Base-by-base conservation (phyloP, 2,329 filamentous ascomycete species). In the Orbilia javanica region DNA sequence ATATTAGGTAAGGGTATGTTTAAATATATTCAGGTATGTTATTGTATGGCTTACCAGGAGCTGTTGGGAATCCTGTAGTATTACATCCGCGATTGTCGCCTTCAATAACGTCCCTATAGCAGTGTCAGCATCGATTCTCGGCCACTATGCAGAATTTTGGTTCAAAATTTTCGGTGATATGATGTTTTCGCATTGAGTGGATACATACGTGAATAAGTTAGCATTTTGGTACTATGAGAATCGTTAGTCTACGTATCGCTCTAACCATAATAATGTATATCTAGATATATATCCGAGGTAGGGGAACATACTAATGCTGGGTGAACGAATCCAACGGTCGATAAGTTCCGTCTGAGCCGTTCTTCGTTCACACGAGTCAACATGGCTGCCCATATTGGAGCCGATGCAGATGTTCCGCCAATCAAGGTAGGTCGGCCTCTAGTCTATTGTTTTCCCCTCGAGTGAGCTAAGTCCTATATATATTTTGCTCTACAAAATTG, bases 291-390 rank as follows among this genome's bases (percentile, higher is more conserved):
- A 36, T 36, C 34, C 8, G 10, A 20, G 13, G 60, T 62, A 13
- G 44, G 34, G 3, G 52, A 48, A 42, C 67, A 42, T 48, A 72
- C 63, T 1, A 88, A 80, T 46, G 85, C 85, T 0, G 85, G 87
- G 63, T 88, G 87, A 20, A 88, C 82, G 79, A 88, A 88, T 0
- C 87, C 87, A 10, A 89, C 84, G 0, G 86, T 82, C 4, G 83
- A 82, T 82, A 87, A 88, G 1, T 85, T 85, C 0, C 81, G 83
- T 6, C 84, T 84, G 25, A 88, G 80, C 22, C 87, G 82, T 80
- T 86, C 86, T 81, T 88, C 87, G 76, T 88, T 88, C 39, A 88
- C 83, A 79, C 87, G 80, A 0, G 86, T 88, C 29, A 89, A 80
- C 44, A 88, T 84, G 0, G 85, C 82, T 0, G 85, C 86, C 79